A percentile compares a stretch with the other conserved stretches of the same genome.
phyloP scores from a whole-genome alignment of 164 flowering plant genomes.

The Dillenia turbinata region DNA sequence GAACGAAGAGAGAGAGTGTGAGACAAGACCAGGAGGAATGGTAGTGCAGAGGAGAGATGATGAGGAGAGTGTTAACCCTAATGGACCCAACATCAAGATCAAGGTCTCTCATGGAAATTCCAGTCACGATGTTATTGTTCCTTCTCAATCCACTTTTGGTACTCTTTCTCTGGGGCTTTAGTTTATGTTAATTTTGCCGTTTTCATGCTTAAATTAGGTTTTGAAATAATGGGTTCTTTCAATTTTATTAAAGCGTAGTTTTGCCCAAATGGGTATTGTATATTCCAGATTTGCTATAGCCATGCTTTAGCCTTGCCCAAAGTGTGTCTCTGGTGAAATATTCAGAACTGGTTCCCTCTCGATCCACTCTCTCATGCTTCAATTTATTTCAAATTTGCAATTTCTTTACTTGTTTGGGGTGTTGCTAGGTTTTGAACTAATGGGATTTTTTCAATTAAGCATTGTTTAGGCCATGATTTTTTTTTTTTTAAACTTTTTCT shows the following conservation, averaged over 20 bases:
- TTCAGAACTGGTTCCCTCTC: no score
- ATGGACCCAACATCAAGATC: conserved; percentile 41
- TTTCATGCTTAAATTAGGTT: neutral
- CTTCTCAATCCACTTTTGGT: conserved; percentile 64
- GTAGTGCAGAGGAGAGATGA: conserved; percentile 43
- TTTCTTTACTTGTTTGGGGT: no score
- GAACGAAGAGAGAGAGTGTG: conserved; percentile 36
- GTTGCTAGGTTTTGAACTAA: no score
- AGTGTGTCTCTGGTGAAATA: no score
- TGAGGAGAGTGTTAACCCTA: conserved; percentile 14
- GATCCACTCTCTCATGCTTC: no score
- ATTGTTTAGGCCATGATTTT: no score
- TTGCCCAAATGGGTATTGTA: neutral
- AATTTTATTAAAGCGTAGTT: neutral
- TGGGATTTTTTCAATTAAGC: no score
- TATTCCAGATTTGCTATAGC: no score
- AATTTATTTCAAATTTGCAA: no score
- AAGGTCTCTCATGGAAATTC: conserved; percentile 46
- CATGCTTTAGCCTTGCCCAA: no score
- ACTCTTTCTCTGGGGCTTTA: conserved; percentile 8
- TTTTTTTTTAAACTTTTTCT: no score
- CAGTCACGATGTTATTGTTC: conserved; percentile 42
- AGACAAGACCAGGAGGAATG: conserved; percentile 53
- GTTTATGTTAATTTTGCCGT: neutral
- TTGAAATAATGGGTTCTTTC: neutral